These are phyloP conservation scores for Hydnum rufescens DNA, from an alignment of 768 basidiomycete genomes.

Conservation along the genomic window DNA sequence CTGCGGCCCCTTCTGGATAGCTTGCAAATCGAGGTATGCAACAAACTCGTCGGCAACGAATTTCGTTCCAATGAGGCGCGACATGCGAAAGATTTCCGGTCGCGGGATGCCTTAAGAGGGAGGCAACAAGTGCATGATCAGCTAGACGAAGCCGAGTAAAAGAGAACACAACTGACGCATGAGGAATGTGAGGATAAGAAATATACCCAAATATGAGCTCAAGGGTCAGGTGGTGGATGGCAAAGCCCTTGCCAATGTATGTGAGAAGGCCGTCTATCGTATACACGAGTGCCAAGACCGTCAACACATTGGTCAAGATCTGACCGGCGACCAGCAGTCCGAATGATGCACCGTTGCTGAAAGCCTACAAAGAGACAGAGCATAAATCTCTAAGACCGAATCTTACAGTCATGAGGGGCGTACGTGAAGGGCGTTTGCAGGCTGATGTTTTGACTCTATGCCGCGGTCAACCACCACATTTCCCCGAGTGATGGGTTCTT, in stretches of 20 bases:
- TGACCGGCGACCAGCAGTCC: slow-evolving; percentile 76
- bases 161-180: no score
- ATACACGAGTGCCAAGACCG: slow-evolving; percentile 64
- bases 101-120: slow-evolving; percentile 69
- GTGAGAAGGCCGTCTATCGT: slow-evolving; percentile 69
- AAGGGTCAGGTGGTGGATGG: slow-evolving; percentile 61
- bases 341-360: slow-evolving; percentile 66
- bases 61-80: slow-evolving; percentile 69
- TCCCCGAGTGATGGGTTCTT: slow-evolving; percentile 74
- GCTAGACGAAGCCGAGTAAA: no score
- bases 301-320: slow-evolving; percentile 70
- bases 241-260: slow-evolving; percentile 76
- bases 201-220: slow-evolving; percentile 73
- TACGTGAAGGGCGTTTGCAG: slow-evolving; percentile 66
- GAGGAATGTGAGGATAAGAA: slow-evolving; percentile 82
- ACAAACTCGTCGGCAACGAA: slow-evolving; percentile 76
- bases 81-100: slow-evolving; percentile 59
- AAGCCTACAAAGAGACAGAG: no score
- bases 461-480: slow-evolving; percentile 65
- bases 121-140: no score
- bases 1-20: slow-evolving; percentile 26
- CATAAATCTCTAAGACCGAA: no score
- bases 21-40: slow-evolving; percentile 35
- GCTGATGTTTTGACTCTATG: slow-evolving; percentile 24
- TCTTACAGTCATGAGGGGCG: no score